Base-by-base conservation (phyloP, 2,329 filamentous ascomycete genomes). In the Fusarium subglutinans region DNA sequence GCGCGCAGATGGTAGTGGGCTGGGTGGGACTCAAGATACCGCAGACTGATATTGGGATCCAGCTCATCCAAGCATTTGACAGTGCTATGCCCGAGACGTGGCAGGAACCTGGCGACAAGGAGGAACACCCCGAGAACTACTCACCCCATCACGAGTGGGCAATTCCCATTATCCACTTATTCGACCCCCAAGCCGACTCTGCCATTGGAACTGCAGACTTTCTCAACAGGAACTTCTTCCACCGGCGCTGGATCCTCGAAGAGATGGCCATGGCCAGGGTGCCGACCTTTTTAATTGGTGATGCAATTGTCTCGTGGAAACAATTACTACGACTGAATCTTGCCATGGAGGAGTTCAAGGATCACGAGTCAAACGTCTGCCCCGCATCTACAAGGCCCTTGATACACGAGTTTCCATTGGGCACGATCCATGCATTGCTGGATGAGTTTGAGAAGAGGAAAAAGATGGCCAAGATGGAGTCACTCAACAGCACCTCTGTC, bases 161-260 rank as follows among this genome's bases (percentile, higher is more conserved):
- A 13, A 67, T 57, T 28, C 58, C 75, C 9, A 74, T 82, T 11
- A 66, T 73, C 13, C 72, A 80, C 63, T 63, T 79, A 62, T 73
- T 74, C 44, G 59, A 75, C 17, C 72, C 76, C 22, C 63, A 78
- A 28, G 76, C 75, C 54, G 69, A 77, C 45, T 65, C 70, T 20
- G 76, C 77, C 14, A 64, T 72, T 35, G 77, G 78, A 18, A 69
- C 69, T 17, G 69, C 64, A 14, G 79, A 79, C 48, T 82, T 83
- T 47, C 69, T 82, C 44, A 73, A 64, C 38, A 76, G 82, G 9
- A 76, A 78, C 5, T 82, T 81, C 59, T 83, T 83, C 58, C 78
- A 80, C 37, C 80, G 81, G 12, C 79, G 77, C 4, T 83, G 82
- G 82, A 82, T 83, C 51, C 73, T 83, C 4, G 81, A 82, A 51